phyloP scores from a whole-genome alignment of 2,329 filamentous ascomycete species.

The Xylariaceae sp. region DNA sequence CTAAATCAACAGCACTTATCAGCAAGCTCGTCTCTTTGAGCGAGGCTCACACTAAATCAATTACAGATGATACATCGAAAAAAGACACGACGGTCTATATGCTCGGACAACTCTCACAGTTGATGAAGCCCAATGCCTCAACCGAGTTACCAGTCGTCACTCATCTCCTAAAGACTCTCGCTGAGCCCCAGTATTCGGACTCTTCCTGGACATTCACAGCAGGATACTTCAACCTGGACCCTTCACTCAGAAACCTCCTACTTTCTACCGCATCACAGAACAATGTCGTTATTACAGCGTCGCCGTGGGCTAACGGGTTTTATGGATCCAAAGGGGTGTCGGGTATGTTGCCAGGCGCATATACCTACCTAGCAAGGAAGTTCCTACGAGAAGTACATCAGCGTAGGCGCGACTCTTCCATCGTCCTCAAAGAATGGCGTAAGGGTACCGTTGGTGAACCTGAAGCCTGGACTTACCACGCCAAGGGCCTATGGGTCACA shows the following conservation, averaged over 20 bases:
- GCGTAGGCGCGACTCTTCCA: conserved; percentile 49
- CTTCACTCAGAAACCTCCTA: conserved; percentile 75
- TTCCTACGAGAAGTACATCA: conserved; percentile 65
- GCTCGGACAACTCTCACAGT: conserved; percentile 81
- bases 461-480: conserved; percentile 94
- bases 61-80: conserved; percentile 22
- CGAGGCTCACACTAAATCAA: conserved; percentile 31
- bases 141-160: conserved; percentile 85
- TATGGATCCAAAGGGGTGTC: conserved; percentile 85
- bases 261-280: conserved; percentile 66
- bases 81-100: conserved; percentile 76
- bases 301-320: conserved; percentile 92
- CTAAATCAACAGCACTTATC: conserved; percentile 65
- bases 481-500: conserved; percentile 91
- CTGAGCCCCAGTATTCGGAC: conserved; percentile 59
- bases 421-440: conserved; percentile 84
- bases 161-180: conserved; percentile 67
- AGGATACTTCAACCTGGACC: conserved; percentile 96
- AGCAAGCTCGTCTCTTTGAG: conserved; percentile 61
- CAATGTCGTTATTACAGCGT: conserved; percentile 87
- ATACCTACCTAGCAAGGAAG: conserved; percentile 79
- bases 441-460: conserved; percentile 76
- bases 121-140: conserved; percentile 75
- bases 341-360: conserved; percentile 86
- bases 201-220: conserved; percentile 95